Percentiles rank a stretch among this genome's conserved stretches.
phyloP scores from a whole-genome alignment of 139 green algal species.

The Coelastrella sp. region DNA sequence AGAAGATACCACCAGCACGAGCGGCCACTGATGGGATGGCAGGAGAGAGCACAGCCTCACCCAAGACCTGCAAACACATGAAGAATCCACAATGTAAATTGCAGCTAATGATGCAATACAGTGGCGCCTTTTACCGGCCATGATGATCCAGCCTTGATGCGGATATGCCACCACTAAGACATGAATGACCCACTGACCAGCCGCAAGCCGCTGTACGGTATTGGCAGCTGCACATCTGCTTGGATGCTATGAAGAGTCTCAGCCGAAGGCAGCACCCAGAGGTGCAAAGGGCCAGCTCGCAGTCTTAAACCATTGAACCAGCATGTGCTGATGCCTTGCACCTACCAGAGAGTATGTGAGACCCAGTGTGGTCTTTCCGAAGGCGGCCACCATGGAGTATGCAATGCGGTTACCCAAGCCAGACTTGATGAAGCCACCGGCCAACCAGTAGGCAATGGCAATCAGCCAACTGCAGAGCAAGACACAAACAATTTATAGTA shows the following conservation, averaged over 20 bases:
- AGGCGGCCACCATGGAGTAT: conserved; percentile 95
- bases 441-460: conserved; percentile 99
- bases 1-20: conserved; percentile 96
- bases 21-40: conserved; percentile 98
- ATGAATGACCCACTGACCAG: too few species aligned
- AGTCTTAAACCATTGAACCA: too few species aligned
- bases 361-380: conserved; percentile 98
- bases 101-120: background rate
- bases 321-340: background rate
- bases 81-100: background rate
- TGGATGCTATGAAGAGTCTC: too few species aligned
- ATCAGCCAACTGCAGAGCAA: conserved; percentile 86
- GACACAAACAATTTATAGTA: too few species aligned
- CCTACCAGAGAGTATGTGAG: conserved; percentile 96
- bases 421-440: conserved; percentile 99
- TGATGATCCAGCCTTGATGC: too few species aligned
- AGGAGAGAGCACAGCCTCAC: conserved; percentile 97
- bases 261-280: too few species aligned
- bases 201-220: too few species aligned
- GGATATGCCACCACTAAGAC: too few species aligned
- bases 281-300: too few species aligned
- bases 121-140: background rate
- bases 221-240: too few species aligned
- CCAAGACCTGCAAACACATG: conserved; percentile 62
- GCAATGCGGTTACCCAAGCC: conserved; percentile 97